Conservation (phyloP, 2,329 filamentous ascomycete genomes). For the Ilyonectria sp. region DNA sequence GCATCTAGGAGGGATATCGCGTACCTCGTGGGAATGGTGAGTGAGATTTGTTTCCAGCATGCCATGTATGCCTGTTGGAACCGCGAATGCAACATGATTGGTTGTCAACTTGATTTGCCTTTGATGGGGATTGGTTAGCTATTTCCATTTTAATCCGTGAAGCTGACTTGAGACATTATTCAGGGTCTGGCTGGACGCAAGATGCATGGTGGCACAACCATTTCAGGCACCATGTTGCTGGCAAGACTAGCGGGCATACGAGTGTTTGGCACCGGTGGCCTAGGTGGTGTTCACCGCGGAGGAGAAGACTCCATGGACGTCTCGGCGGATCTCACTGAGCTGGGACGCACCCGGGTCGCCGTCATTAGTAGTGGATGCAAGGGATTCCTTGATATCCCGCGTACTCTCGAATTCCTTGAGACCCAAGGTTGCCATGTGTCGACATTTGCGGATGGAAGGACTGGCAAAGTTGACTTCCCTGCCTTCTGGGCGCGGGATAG, state of each 20-base stretch:
- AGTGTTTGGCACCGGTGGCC: conserved; percentile 93
- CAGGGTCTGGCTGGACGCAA: conserved; percentile 65
- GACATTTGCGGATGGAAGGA: conserved; percentile 89
- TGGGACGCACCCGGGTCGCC: conserved; percentile 89
- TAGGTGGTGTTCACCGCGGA: conserved; percentile 94
- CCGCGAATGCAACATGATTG: neutral
- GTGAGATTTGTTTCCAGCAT: conserved; percentile 38
- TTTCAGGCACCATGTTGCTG: conserved; percentile 93
- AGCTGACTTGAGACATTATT: conserved; percentile 28
- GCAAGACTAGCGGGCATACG: conserved; percentile 89
- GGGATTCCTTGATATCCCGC: conserved; percentile 92
- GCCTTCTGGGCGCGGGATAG: conserved; percentile 95
- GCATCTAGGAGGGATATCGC: conserved; percentile 90
- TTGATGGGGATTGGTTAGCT: neutral
- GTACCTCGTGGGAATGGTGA: conserved; percentile 83
- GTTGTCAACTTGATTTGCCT: neutral
- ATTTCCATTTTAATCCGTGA: conserved; percentile 8
- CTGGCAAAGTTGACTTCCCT: conserved; percentile 84
- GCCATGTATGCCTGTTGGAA: neutral
- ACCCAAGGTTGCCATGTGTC: conserved; percentile 85
- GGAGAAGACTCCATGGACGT: conserved; percentile 91
- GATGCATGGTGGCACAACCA: conserved; percentile 91
- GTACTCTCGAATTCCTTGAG: conserved; percentile 85
- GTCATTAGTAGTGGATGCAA: conserved; percentile 95
- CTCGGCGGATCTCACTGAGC: conserved; percentile 94